A percentile compares a stretch with the other conserved stretches of the same genome.
These are phyloP conservation scores for Inonotus hispidus DNA, from an alignment of 1,284 basidiomycete species.

Conservation along the genomic window DNA sequence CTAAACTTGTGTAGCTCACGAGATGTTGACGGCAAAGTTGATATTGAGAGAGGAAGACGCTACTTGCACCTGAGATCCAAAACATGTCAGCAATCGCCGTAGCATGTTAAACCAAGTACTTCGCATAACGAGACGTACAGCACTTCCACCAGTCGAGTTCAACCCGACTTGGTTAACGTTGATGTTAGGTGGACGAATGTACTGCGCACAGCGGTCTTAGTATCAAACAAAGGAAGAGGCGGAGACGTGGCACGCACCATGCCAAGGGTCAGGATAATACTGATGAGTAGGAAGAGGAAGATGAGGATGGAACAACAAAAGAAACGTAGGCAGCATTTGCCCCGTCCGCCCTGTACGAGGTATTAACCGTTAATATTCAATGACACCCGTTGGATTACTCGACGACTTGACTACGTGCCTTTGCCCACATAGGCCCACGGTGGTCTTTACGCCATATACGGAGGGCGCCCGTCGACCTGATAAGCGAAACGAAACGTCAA, in stretches of 20 bases:
- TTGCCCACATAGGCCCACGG: constrained; percentile 60
- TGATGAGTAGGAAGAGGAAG: constrained; percentile 56
- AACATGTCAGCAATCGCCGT: not conserved
- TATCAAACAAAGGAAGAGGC: not conserved
- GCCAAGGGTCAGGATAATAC: constrained; percentile 65
- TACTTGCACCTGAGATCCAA: constrained; percentile 24
- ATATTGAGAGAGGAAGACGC: constrained; percentile 47
- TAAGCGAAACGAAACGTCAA: constrained; percentile 5
- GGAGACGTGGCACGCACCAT: constrained; percentile 45
- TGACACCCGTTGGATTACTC: not conserved
- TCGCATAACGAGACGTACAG: constrained; percentile 32
- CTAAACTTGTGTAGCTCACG: constrained; percentile 38
- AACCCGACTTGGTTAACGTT: constrained; percentile 51
- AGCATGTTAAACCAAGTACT: constrained; percentile 19
- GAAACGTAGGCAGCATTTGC: constrained; percentile 55
- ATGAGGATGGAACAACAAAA: constrained; percentile 68
- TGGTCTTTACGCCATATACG: constrained; percentile 50
- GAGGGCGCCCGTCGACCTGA: constrained; percentile 20
- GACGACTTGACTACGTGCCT: constrained; percentile 32
- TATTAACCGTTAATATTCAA: constrained; percentile 10
- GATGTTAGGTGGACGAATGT: constrained; percentile 73
- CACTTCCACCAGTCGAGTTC: constrained; percentile 31
- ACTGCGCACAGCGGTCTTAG: constrained; percentile 41
- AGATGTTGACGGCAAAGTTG: constrained; percentile 63
- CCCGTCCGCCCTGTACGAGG: constrained; percentile 44